These are phyloP conservation scores for Pyracantha coccinea DNA, from an alignment of 331 rosid genomes.

Conservation along the genomic window DNA sequence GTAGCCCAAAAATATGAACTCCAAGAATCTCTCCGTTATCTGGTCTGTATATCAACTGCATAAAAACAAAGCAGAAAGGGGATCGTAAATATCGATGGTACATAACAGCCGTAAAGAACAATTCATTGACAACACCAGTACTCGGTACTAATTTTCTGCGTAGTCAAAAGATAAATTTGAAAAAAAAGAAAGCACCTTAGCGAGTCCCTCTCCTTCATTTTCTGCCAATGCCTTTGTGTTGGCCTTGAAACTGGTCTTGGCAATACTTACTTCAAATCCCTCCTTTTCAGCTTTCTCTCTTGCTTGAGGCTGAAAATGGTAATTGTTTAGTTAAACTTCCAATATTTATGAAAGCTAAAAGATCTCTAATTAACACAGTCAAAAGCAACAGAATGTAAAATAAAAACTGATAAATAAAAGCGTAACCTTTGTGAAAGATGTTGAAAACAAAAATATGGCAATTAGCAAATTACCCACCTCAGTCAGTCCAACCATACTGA, in stretches of 20 bases:
- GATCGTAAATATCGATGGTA: background rate
- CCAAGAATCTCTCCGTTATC: slow-evolving; percentile 97
- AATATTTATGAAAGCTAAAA: background rate
- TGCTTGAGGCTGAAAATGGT: slow-evolving; percentile 84
- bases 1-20: slow-evolving; percentile 95
- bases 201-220: slow-evolving; percentile 98
- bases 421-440: background rate
- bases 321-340: slow-evolving; percentile 1
- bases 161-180: background rate
- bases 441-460: background rate
- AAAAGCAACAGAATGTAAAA: no score
- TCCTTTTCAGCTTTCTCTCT: slow-evolving; percentile 85
- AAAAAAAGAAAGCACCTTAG: slow-evolving; percentile 51
- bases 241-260: slow-evolving; percentile 99
- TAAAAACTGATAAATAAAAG: background rate
- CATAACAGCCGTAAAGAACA: background rate
- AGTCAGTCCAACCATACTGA: slow-evolving; percentile 98
- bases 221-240: slow-evolving; percentile 99
- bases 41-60: slow-evolving; percentile 94
- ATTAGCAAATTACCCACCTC: slow-evolving; percentile 44
- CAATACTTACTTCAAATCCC: slow-evolving; percentile 81
- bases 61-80: slow-evolving; percentile 6
- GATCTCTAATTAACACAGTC: background rate
- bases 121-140: background rate
- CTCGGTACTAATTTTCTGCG: background rate